Evolutionary conservation across 208 protist species (phyloP).

Genomic region (Leishmania lainsoni): DNA sequence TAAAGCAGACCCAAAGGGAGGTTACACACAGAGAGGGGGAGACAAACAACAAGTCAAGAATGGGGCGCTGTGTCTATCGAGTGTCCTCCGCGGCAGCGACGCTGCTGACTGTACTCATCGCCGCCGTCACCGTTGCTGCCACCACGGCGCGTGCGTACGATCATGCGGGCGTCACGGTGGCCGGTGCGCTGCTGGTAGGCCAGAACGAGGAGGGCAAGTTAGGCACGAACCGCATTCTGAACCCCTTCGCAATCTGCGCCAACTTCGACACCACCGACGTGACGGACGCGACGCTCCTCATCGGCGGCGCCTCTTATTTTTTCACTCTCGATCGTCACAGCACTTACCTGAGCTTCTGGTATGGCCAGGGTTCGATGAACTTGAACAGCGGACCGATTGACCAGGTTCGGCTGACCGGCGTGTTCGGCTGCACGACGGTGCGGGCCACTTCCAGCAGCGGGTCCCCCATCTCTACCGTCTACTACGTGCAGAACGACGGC

Average conservation of each 20-base stretch:
- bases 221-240: constrained; percentile 33
- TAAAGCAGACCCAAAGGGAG: background rate
- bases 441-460: constrained; percentile 24
- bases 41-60: background rate
- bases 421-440: constrained; percentile 24
- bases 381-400: constrained; percentile 5
- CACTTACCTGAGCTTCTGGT: constrained; percentile 36
- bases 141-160: constrained; percentile 4
- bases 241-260: constrained; percentile 47
- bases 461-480: constrained; percentile 14
- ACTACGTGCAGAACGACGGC: constrained; percentile 23
- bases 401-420: constrained; percentile 6
- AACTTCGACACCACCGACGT: constrained; percentile 24
- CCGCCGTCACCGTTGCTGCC: background rate
- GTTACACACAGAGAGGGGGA: background rate
- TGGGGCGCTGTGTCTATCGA: background rate
- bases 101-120: background rate
- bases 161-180: constrained; percentile 32
- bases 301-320: constrained; percentile 37
- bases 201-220: constrained; percentile 29
- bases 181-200: constrained; percentile 11
- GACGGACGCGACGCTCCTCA: constrained; percentile 36
- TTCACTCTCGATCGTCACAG: constrained; percentile 44
- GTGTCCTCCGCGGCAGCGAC: background rate
- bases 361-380: constrained; percentile 9